phyloP scores from a whole-genome alignment of 1,284 basidiomycete genomes.

The Boletus smithii region DNA sequence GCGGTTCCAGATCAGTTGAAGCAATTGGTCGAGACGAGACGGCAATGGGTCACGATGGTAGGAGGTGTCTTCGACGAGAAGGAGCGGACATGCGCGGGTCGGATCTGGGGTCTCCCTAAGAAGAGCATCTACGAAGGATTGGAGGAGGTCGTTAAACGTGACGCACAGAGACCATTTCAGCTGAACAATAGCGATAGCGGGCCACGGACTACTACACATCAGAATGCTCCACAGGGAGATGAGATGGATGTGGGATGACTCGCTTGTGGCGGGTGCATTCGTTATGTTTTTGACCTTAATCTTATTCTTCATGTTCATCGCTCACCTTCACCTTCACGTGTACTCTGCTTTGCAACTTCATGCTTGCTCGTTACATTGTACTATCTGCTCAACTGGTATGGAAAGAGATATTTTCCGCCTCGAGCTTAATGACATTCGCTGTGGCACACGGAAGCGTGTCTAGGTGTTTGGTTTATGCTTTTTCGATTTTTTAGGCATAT shows the following conservation, averaged over 20 bases:
- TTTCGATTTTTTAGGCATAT: constrained; percentile 41
- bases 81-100: constrained; percentile 59
- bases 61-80: constrained; percentile 65
- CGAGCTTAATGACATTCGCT: constrained; percentile 5
- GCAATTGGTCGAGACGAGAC: constrained; percentile 65
- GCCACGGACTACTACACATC: constrained; percentile 42
- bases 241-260: constrained; percentile 54
- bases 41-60: constrained; percentile 71
- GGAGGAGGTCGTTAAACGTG: constrained; percentile 52
- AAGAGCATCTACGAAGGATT: constrained; percentile 73
- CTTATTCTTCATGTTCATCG: constrained; percentile 35
- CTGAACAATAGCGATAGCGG: constrained; percentile 16
- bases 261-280: not conserved
- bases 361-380: constrained; percentile 27
- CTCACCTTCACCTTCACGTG: constrained; percentile 20
- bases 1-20: constrained; percentile 70
- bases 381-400: constrained; percentile 15
- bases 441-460: not conserved
- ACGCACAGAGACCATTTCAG: constrained; percentile 11
- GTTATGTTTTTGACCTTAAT: constrained; percentile 22
- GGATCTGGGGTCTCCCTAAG: constrained; percentile 71
- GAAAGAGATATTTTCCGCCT: constrained; percentile 10
- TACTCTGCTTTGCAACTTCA: constrained; percentile 24
- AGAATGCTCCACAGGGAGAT: constrained; percentile 43
- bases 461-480: constrained; percentile 32